A percentile compares a stretch with the other conserved stretches of the same genome.
Conservation (phyloP, 116 monocot genomes). For the Dioscorea cayenensis region DNA sequence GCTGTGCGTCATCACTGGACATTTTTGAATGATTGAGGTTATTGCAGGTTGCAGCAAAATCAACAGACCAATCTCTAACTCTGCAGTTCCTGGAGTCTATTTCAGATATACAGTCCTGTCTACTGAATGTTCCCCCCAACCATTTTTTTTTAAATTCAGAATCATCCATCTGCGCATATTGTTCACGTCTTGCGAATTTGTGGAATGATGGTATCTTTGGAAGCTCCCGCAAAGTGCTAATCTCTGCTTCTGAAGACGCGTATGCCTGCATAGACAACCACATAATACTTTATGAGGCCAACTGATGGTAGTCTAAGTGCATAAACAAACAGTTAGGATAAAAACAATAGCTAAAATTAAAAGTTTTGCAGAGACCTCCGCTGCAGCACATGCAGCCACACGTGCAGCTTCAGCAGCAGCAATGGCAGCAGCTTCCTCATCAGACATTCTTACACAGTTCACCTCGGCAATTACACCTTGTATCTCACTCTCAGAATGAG, state of each 20-base stretch:
- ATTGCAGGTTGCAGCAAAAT: constrained; percentile 43
- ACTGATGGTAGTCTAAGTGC: background rate
- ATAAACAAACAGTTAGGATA: background rate
- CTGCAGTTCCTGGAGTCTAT: constrained; percentile 80
- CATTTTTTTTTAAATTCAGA: constrained; percentile 50
- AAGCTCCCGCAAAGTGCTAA: constrained; percentile 46
- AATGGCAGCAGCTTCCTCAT: constrained; percentile 79
- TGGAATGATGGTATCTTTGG: constrained; percentile 99
- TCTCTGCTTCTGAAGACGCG: constrained; percentile 76
- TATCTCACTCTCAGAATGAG: constrained; percentile 17
- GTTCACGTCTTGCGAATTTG: constrained; percentile 90
- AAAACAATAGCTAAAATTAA: background rate
- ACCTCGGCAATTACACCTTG: constrained; percentile 23
- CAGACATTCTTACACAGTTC: constrained; percentile 27
- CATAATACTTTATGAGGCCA: background rate
- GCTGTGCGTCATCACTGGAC: constrained; percentile 37
- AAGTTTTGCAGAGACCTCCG: constrained; percentile 50
- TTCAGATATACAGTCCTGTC: constrained; percentile 89
- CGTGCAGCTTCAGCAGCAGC: constrained; percentile 92
- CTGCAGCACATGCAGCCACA: constrained; percentile 81
- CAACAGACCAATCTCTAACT: constrained; percentile 74
- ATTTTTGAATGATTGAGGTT: constrained; percentile 54
- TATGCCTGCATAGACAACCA: constrained; percentile 52
- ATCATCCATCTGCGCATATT: constrained; percentile 58
- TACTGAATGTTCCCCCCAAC: constrained; percentile 38